A percentile compares a stretch with the other conserved stretches of the same genome.
Evolutionary conservation across 805 yeast genomes (phyloP).

Genomic region (Cephaloascus fragrans): DNA sequence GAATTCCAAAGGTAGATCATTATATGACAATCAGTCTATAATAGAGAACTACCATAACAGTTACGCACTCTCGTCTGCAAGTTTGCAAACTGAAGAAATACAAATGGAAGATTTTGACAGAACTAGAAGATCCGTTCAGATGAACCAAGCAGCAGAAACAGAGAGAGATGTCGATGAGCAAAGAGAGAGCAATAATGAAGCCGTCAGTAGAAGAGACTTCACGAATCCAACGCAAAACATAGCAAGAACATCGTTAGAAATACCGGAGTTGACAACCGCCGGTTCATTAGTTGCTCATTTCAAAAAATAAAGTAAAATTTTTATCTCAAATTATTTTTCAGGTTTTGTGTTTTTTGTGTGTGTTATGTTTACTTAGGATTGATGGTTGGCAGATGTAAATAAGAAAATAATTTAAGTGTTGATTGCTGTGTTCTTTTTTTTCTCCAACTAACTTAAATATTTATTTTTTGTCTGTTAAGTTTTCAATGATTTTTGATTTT

Average conservation of each 20-base stretch:
- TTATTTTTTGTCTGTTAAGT: too few species aligned
- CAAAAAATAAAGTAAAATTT: too few species aligned
- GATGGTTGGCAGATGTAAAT: too few species aligned
- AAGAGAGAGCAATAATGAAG: constrained; percentile 8
- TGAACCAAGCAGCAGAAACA: constrained; percentile 10
- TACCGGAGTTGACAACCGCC: constrained; percentile 24
- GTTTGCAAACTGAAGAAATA: constrained; percentile 39
- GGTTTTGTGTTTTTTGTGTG: too few species aligned
- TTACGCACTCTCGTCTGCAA: constrained; percentile 20
- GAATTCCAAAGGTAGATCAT: constrained; percentile 13
- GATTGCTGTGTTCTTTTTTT: too few species aligned
- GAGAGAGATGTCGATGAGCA: constrained; percentile 9
- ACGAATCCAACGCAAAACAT: constrained; percentile 9
- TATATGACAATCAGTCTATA: constrained; percentile 19
- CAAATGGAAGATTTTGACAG: constrained; percentile 31
- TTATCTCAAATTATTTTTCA: too few species aligned
- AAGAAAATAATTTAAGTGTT: too few species aligned
- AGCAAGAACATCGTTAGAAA: constrained; percentile 25
- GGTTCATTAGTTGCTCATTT: constrained; percentile 17
- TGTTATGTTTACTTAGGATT: too few species aligned
- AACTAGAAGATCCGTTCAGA: constrained; percentile 17
- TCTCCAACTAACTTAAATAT: too few species aligned
- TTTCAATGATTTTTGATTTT: too few species aligned
- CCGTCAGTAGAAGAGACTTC: constrained; percentile 9
- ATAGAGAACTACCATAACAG: constrained; percentile 18